Evolutionary conservation across 2,329 filamentous ascomycete genomes (phyloP), one percentile per base, ranked within the genome.

Genomic region (Fusarium sp.): DNA sequence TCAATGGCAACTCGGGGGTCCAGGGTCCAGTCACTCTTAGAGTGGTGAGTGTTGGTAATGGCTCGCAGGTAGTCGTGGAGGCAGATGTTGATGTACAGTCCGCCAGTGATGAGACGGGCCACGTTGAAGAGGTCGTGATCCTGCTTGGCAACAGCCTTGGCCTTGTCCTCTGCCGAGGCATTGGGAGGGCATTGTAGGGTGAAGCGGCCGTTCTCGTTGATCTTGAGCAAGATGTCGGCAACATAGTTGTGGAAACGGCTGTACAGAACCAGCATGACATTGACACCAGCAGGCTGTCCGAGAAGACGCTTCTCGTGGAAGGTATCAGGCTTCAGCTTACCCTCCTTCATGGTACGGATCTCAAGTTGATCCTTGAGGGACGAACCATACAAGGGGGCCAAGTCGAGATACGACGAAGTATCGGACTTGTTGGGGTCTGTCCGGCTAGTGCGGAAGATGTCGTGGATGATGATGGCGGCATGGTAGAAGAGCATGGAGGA

Each of bases 401-500:
- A 84, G 77, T 95, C 93, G 27, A 95, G 87, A 72, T 95, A 95
- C 0, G 92, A 94, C 0, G 92, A 94, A 0, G 91, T 93, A 71
- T 90, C 85, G 1, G 90, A 92, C 64, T 88, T 89, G 65, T 89
- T 89, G 77, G 86, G 87, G 79, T 94, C 90, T 6, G 84, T 84
- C 29, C 90, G 89, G 75, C 89, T 89, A 2, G 81, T 82, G 6
- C 80, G 77, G 70, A 83, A 83, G 64, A 83, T 80, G 27, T 82
- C 81, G 27, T 83, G 81, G 14, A 83, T 83, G 61, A 82, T 81
- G 76, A 95, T 92, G 8, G 92, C 90, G 0, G 93, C 93, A 50
- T 93, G 84, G 73, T 94, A 94, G 80, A 94, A 94, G 18, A 95
- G 84, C 83, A 94, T 90, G 75, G 91, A 92, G 0, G 92, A 94